Conservation (phyloP, 495 filamentous ascomycete genomes). For the Talaromyces borbonicus region DNA sequence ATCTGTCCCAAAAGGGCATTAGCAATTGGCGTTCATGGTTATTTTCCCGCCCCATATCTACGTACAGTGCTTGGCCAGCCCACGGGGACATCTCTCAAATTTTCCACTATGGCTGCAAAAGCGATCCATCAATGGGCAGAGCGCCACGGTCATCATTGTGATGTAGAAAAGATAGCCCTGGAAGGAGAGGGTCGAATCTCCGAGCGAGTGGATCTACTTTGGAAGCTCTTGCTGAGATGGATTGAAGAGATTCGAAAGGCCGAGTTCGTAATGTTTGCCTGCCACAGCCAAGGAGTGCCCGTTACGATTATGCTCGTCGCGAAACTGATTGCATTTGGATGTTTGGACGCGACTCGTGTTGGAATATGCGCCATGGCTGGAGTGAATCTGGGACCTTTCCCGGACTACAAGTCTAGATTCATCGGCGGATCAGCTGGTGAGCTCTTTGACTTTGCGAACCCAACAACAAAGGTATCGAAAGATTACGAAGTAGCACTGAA, state of each 20-base stretch:
- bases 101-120: constrained; percentile 78
- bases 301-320: constrained; percentile 90
- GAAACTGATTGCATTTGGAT: constrained; percentile 74
- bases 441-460: constrained; percentile 81
- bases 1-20: constrained; percentile 71
- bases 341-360: constrained; percentile 56
- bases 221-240: constrained; percentile 93
- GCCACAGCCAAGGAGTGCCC: constrained; percentile 92
- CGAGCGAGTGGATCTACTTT: constrained; percentile 81
- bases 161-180: constrained; percentile 83
- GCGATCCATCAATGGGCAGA: constrained; percentile 76
- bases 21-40: constrained; percentile 90
- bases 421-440: constrained; percentile 84
- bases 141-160: constrained; percentile 49
- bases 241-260: constrained; percentile 80
- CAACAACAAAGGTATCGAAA: constrained; percentile 69
- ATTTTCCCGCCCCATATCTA: constrained; percentile 78
- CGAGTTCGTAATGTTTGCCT: constrained; percentile 82
- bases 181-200: constrained; percentile 97
- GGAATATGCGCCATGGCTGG: constrained; percentile 92
- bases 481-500: constrained; percentile 69
- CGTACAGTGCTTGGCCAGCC: constrained; percentile 86
- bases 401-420: constrained; percentile 72
- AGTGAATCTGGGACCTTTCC: constrained; percentile 85
- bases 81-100: constrained; percentile 87